Conservation (phyloP, 371 early-diverging fungal species). For the Actinomortierella wolfii region DNA sequence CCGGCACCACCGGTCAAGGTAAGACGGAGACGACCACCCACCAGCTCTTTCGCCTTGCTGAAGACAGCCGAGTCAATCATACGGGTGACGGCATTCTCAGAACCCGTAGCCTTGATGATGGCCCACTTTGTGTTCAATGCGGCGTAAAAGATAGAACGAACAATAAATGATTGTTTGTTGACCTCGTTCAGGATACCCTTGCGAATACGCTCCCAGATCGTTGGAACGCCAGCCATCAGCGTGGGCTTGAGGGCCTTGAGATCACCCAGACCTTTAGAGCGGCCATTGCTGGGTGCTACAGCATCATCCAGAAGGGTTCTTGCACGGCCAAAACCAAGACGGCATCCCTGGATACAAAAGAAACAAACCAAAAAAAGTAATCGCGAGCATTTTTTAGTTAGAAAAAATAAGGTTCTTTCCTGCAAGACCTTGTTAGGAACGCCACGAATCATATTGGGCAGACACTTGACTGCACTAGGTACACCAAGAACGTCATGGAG, state of each 20-base stretch:
- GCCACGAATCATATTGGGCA: neutral
- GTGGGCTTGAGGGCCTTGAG: constrained; percentile 87
- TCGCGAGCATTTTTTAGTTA: neutral
- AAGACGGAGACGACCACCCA: constrained; percentile 87
- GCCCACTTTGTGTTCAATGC: constrained; percentile 77
- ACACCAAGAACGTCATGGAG: neutral
- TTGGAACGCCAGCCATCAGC: constrained; percentile 89
- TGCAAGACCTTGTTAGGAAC: neutral
- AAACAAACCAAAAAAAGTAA: neutral
- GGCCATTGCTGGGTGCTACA: constrained; percentile 57
- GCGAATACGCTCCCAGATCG: constrained; percentile 89
- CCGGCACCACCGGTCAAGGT: constrained; percentile 95
- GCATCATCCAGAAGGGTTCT: constrained; percentile 84
- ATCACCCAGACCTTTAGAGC: constrained; percentile 89
- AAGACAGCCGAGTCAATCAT: constrained; percentile 81
- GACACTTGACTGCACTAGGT: neutral
- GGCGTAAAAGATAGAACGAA: constrained; percentile 61
- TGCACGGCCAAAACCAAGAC: constrained; percentile 83
- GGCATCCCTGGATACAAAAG: constrained; percentile 20
- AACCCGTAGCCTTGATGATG: constrained; percentile 59
- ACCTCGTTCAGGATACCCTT: constrained; percentile 76
- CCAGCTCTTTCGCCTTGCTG: constrained; percentile 72
- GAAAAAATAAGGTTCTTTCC: neutral
- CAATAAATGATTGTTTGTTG: constrained; percentile 59
- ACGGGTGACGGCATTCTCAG: constrained; percentile 65